Percentiles rank a stretch among this genome's conserved stretches.
These are phyloP conservation scores for Protea cynaroides DNA, from an alignment of 164 flowering plant species.

Conservation along the genomic window DNA sequence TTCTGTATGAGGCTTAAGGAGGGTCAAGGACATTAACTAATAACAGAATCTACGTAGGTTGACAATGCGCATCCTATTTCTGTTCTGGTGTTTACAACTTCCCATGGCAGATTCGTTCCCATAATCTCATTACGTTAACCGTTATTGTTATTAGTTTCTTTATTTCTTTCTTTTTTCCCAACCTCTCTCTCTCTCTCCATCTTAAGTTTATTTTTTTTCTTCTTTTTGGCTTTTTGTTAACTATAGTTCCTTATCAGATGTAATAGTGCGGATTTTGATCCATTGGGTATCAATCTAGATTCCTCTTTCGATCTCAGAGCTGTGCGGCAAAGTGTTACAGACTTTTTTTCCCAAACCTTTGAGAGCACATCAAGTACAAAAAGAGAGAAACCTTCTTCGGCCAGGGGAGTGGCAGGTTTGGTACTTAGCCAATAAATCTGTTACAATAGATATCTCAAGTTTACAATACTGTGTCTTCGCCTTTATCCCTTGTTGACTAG, in stretches of 20 bases:
- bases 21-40: too few species aligned
- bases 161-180: too few species aligned
- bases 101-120: too few species aligned
- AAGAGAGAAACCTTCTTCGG: constrained; percentile 57
- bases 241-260: constrained; percentile 32
- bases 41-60: too few species aligned
- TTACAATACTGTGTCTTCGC: background rate
- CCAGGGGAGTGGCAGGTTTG: constrained; percentile 87
- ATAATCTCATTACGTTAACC: too few species aligned
- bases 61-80: too few species aligned
- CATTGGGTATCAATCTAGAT: constrained; percentile 65
- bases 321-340: constrained; percentile 45
- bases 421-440: constrained; percentile 1
- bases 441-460: constrained; percentile 6
- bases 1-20: too few species aligned
- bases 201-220: background rate
- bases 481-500: constrained; percentile 18
- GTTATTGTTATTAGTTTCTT: too few species aligned
- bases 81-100: too few species aligned
- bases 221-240: constrained; percentile 1
- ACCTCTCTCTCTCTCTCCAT: too few species aligned
- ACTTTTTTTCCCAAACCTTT: constrained; percentile 40
- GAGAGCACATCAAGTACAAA: constrained; percentile 64
- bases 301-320: constrained; percentile 27
- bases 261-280: constrained; percentile 66